phyloP scores from a whole-genome alignment of 208 protist species.

The Sergeia podlipaevii region DNA sequence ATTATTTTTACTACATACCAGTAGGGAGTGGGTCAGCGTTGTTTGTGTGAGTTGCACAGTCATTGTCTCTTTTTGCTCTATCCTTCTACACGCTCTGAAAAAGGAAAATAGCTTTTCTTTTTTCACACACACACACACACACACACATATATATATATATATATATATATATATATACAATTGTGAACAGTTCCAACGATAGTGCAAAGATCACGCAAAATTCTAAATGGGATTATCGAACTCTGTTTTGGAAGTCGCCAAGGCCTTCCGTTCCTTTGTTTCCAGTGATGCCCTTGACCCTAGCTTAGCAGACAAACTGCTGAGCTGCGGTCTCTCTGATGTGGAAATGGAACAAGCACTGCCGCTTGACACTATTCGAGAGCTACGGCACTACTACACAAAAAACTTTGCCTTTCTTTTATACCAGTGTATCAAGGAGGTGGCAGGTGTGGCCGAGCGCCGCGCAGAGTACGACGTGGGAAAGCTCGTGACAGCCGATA shows the following conservation, averaged over 20 bases:
- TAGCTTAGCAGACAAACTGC: constrained; percentile 28
- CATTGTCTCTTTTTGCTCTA: too few relatives aligned
- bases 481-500: constrained; percentile 13
- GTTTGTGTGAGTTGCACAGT: too few relatives aligned
- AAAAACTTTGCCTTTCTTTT: constrained; percentile 74
- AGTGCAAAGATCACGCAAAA: background rate
- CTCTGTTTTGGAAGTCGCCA: constrained; percentile 56
- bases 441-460: constrained; percentile 32
- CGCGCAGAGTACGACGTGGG: background rate
- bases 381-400: constrained; percentile 77
- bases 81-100: too few relatives aligned
- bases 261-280: constrained; percentile 31
- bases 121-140: too few relatives aligned
- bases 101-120: too few relatives aligned
- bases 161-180: too few relatives aligned
- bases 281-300: constrained; percentile 14
- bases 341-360: constrained; percentile 38
- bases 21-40: too few relatives aligned
- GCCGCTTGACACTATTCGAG: constrained; percentile 44
- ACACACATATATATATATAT: too few relatives aligned
- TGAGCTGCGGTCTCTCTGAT: constrained; percentile 35
- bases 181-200: too few relatives aligned
- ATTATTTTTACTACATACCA: too few relatives aligned
- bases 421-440: constrained; percentile 56
- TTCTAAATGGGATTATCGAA: constrained; percentile 57